Conservation (phyloP, 352 stramenopile species). For the Thalassiosira mediterranea region DNA sequence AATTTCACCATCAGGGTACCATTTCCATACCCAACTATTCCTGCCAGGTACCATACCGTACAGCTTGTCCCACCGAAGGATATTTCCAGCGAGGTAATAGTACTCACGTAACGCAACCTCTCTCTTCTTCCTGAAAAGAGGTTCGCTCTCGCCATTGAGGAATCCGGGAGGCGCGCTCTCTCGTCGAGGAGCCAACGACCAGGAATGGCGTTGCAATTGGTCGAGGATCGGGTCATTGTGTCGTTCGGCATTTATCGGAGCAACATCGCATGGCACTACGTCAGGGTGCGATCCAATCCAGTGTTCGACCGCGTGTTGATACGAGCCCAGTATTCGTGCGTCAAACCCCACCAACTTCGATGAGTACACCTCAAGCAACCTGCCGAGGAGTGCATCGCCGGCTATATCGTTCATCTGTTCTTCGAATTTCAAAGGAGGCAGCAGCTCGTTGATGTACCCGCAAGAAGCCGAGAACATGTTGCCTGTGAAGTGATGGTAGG, state of each 20-base stretch:
- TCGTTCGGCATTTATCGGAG: constrained; percentile 28
- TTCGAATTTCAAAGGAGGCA: constrained; percentile 46
- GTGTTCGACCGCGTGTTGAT: constrained; percentile 59
- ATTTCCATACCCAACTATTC: constrained; percentile 64
- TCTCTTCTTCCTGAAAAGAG: constrained; percentile 8
- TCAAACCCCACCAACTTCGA: constrained; percentile 39
- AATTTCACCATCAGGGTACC: constrained; percentile 45
- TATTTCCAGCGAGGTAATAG: constrained; percentile 53
- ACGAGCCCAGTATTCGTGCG: constrained; percentile 43
- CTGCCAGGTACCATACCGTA: constrained; percentile 42
- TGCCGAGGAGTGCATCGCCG: constrained; percentile 33
- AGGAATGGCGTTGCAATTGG: constrained; percentile 35
- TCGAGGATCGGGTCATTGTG: constrained; percentile 19
- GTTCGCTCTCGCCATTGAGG: constrained; percentile 18
- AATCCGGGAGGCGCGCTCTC: constrained; percentile 24
- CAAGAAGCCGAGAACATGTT: constrained; percentile 57
- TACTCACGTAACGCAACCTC: constrained; percentile 49
- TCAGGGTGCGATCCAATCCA: constrained; percentile 62
- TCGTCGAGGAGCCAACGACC: constrained; percentile 34
- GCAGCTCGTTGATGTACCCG: constrained; percentile 52
- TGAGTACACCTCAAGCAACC: constrained; percentile 23
- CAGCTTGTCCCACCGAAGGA: constrained; percentile 57
- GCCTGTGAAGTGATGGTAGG: constrained; percentile 44
- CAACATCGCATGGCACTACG: constrained; percentile 62
- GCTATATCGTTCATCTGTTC: constrained; percentile 39